Conservation (phyloP, 257 asterid genomes). For the Nicotiana benthamiana region DNA sequence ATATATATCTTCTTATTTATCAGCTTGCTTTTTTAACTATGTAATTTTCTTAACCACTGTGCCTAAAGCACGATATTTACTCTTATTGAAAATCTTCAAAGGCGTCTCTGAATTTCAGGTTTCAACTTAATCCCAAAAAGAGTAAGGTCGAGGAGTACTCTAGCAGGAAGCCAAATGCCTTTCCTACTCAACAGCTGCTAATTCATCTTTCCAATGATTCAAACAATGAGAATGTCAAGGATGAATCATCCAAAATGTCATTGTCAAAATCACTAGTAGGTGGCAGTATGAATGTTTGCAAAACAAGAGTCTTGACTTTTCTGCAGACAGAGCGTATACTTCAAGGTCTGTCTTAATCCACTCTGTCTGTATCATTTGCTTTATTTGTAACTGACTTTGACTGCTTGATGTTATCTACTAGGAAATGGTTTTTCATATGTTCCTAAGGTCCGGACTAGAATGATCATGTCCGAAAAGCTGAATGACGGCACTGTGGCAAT, state of each 20-base stretch:
- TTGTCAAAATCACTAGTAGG: slow-evolving; percentile 78
- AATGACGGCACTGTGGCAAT: slow-evolving; percentile 77
- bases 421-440: slow-evolving; percentile 53
- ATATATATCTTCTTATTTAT: background rate
- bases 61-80: background rate
- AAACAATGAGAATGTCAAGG: slow-evolving; percentile 55
- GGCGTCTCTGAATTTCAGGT: slow-evolving; percentile 43
- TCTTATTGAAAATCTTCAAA: background rate
- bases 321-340: slow-evolving; percentile 51
- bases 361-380: slow-evolving; percentile 5
- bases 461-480: slow-evolving; percentile 93
- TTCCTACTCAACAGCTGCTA: slow-evolving; percentile 38
- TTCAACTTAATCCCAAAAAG: slow-evolving; percentile 58
- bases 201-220: slow-evolving; percentile 50
- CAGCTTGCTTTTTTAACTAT: background rate
- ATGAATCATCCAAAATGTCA: slow-evolving; percentile 59
- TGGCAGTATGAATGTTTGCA: slow-evolving; percentile 72
- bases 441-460: slow-evolving; percentile 54
- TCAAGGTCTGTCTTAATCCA: slow-evolving; percentile 58
- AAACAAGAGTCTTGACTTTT: slow-evolving; percentile 58
- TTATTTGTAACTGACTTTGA: slow-evolving; percentile 20
- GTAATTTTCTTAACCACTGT: background rate
- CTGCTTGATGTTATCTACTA: slow-evolving; percentile 25
- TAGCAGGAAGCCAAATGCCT: slow-evolving; percentile 34
- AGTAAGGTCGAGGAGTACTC: slow-evolving; percentile 59